Base-by-base conservation (phyloP, 306 rosid species). In the Cicer bijugum region DNA sequence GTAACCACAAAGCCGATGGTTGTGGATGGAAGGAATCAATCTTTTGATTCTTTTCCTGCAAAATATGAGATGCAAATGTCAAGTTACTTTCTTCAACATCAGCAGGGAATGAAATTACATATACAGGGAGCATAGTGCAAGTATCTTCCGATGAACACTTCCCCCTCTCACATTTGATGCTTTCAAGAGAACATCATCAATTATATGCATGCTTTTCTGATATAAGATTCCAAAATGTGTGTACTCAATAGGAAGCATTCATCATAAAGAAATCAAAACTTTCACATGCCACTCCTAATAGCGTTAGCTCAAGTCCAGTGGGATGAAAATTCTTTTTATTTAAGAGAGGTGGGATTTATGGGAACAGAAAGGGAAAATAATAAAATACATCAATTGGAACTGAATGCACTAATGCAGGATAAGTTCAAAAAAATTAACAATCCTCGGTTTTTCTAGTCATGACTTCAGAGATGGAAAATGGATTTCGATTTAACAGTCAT, bases 41-140 rank as follows among this genome's bases (percentile, higher is more conserved):
- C 75, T 55, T 72, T 80, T 33, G 74, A 84, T 80, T 80, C 75
- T 55, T 72, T 80, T 33, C 76, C 87, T 80, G 87, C 75, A 84
- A 76, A 77, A 76, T 39, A 61, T 67, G 35, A 76, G 10, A 72
- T 45, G 60, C 66, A 66, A 76, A 67, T 4, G 28, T 76, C 71
- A 76, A 44, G 68, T 61, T 20, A 45, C 47, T 79, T 71, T 14
- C 65, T 51, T 56, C 66, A 67, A 57, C 67, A 61, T 44, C 45
- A 40, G 14, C 50, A 56, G 15, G 33, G 44, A 58, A 19, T 16
- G 45, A 83, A 65, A 60, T 59, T 33, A 44, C 17, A 47, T 17
- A 62, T 68, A 37, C 45, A 64, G 44, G 55, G 42, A 64, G 33
- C 39, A 48, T 57, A 19, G 40, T 57, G 67, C 67, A 60, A 35